Conservation (phyloP, 2,329 filamentous ascomycete genomes). For the Fusarium oligoseptatum region DNA sequence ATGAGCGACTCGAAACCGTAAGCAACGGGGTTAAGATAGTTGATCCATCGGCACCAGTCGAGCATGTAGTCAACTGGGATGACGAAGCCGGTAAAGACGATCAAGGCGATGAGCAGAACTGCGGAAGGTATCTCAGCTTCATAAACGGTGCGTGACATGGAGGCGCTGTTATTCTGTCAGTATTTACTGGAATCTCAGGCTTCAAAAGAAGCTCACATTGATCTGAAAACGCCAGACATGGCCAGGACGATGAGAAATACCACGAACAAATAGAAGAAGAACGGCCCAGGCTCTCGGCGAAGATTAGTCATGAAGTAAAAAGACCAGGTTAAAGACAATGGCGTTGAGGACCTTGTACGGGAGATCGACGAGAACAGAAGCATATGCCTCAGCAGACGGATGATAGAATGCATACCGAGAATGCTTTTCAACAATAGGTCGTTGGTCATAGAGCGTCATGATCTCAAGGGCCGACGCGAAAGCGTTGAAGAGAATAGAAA, state of each 20-base stretch:
- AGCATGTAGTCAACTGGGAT: slow-evolving; percentile 63
- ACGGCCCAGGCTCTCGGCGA: slow-evolving; percentile 56
- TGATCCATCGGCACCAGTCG: slow-evolving; percentile 76
- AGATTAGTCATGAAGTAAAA: slow-evolving; percentile 63
- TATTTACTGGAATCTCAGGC: background rate
- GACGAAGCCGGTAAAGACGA: slow-evolving; percentile 62
- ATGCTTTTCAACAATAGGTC: slow-evolving; percentile 51
- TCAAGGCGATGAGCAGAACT: slow-evolving; percentile 48
- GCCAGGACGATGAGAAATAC: slow-evolving; percentile 66
- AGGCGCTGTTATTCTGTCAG: background rate
- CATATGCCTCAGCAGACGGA: slow-evolving; percentile 45
- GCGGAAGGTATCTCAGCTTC: slow-evolving; percentile 56
- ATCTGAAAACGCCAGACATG: slow-evolving; percentile 73
- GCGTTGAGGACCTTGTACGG: slow-evolving; percentile 55
- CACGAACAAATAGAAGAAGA: slow-evolving; percentile 60
- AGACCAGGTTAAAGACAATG: slow-evolving; percentile 57
- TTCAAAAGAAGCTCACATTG: slow-evolving; percentile 43
- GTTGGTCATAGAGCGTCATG: slow-evolving; percentile 44
- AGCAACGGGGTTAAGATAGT: slow-evolving; percentile 72
- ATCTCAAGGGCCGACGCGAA: slow-evolving; percentile 39
- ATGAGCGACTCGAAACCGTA: slow-evolving; percentile 75
- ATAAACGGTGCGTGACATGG: background rate
- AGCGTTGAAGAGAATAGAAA: slow-evolving; percentile 35
- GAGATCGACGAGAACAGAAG: slow-evolving; percentile 55
- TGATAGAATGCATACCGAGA: slow-evolving; percentile 50